Evolutionary conservation across 805 yeast genomes (phyloP), one percentile per base, ranked within the genome.

Genomic region (Saccharomycopsis sp.): DNA sequence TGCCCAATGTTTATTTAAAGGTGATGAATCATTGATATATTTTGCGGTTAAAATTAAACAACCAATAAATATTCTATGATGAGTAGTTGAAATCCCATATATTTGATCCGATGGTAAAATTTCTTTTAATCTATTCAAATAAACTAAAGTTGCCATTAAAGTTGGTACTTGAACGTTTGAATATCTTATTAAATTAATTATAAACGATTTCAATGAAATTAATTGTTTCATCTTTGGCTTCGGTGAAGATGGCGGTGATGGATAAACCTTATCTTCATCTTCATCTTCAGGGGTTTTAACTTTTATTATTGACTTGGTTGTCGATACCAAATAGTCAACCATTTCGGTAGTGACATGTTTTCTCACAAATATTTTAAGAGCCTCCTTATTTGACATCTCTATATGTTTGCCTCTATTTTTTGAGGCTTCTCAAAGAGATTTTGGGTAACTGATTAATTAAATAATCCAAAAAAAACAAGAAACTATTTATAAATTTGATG

Each of bases 111-210:
- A 66, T 43, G 90, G 90, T 41, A 84, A 65, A 52, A 72, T 77
- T 41, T 70, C 50, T 56, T 75, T 75, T 54, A 84, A 66, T 55
- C 77, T 69, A 55, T 79, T 75, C 59, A 84, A 67, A 60, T 81
- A 82, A 26, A 82, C 80, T 43, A 79, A 70, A 3, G 90, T 80
- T 11, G 86, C 70, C 74, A 84, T 72, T 53, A 84, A 66, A 14
- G 89, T 83, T 32, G 89, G 87, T 2, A 88, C 79, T 61, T 82
- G 79, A n/a, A 84, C 87, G 56, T 81, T 81, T 24, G 88, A 79
- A 65, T 81, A 75, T 58, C 84, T 72, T 31, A 84, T 86, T 57
- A 84, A 66, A 55, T 72, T 77, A 48, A 82, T 75, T 56, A 84
- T 78, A 63, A 84, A 84, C 0, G 85, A 76, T 81, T 77, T 79